A percentile compares a stretch with the other conserved stretches of the same genome.
phyloP scores from a whole-genome alignment of 2,329 filamentous ascomycete genomes.

The Fusarium guadeloupense region DNA sequence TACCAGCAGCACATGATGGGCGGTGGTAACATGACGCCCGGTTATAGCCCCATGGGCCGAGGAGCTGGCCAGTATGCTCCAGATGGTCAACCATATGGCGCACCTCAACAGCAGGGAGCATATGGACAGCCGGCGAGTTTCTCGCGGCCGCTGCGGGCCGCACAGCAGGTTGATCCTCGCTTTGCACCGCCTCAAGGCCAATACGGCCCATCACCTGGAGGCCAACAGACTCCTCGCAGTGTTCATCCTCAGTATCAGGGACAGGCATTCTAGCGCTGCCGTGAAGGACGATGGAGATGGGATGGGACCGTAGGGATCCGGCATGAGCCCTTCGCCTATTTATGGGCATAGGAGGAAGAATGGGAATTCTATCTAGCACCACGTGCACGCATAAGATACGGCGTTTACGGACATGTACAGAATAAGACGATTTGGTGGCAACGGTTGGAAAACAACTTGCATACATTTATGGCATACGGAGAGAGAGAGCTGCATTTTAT shows the following conservation, averaged over 20 bases:
- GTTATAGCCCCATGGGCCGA: slow-evolving; percentile 40
- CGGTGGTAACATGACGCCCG: slow-evolving; percentile 38
- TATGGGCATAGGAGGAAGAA: slow-evolving; percentile 17
- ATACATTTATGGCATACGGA: slow-evolving; percentile 23
- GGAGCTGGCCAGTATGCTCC: slow-evolving; percentile 34
- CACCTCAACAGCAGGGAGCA: slow-evolving; percentile 33
- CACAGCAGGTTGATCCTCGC: slow-evolving; percentile 43
- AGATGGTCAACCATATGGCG: slow-evolving; percentile 35
- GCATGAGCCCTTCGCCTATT: too few species aligned
- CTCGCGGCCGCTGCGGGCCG: slow-evolving; percentile 47
- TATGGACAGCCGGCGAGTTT: slow-evolving; percentile 42
- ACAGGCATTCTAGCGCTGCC: slow-evolving; percentile 47
- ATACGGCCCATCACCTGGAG: slow-evolving; percentile 36
- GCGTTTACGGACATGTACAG: slow-evolving; percentile 30
- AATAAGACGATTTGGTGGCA: slow-evolving; percentile 18
- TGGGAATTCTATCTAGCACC: slow-evolving; percentile 22
- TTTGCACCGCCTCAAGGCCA: slow-evolving; percentile 47
- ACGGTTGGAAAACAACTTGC: slow-evolving; percentile 23
- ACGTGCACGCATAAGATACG: slow-evolving; percentile 27
- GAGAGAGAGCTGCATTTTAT: slow-evolving; percentile 21
- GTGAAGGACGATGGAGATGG: neutral
- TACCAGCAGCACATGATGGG: slow-evolving; percentile 41
- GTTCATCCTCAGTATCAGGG: slow-evolving; percentile 49
- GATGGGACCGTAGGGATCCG: too few species aligned
- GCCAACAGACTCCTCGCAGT: slow-evolving; percentile 32